phyloP scores from a whole-genome alignment of 305 asterid genomes.

The Fraxinus sp. region DNA sequence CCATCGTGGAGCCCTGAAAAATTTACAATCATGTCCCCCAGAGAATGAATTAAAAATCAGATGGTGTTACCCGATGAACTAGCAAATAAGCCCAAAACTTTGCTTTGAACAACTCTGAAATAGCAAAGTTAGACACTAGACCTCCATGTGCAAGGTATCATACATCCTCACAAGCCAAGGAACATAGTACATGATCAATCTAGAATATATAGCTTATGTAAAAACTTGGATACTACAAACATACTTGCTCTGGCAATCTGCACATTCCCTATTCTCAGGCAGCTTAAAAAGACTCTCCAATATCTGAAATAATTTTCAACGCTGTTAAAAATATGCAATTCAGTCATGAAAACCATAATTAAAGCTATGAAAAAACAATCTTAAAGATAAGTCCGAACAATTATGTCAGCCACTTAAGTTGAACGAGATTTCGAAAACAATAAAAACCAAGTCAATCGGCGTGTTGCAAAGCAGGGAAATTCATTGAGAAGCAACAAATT shows the following conservation, averaged over 20 bases:
- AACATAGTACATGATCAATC: background rate
- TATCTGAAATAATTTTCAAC: slow-evolving; percentile 40
- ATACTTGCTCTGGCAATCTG: slow-evolving; percentile 82
- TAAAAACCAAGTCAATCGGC: background rate
- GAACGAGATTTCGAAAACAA: background rate
- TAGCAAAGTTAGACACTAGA: background rate
- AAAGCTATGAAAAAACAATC: background rate
- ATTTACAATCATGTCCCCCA: slow-evolving; percentile 1
- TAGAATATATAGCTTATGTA: slow-evolving; percentile 4
- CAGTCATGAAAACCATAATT: slow-evolving; percentile 9
- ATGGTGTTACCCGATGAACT: background rate
- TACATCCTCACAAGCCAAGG: background rate
- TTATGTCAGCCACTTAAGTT: background rate
- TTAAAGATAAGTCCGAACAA: background rate
- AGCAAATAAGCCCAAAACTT: background rate
- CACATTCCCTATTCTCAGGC: slow-evolving; percentile 87
- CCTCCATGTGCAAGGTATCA: background rate
- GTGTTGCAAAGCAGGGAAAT: background rate
- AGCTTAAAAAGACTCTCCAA: slow-evolving; percentile 76
- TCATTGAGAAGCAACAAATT: slow-evolving; percentile 8
- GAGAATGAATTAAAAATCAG: background rate
- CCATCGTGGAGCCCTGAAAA: slow-evolving; percentile 88
- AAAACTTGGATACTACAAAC: slow-evolving; percentile 22
- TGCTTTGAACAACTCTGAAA: background rate
- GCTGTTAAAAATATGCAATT: slow-evolving; percentile 15